Conservation (phyloP, 2,329 filamentous ascomycete species). For the Xylariomycetidae sp. region DNA sequence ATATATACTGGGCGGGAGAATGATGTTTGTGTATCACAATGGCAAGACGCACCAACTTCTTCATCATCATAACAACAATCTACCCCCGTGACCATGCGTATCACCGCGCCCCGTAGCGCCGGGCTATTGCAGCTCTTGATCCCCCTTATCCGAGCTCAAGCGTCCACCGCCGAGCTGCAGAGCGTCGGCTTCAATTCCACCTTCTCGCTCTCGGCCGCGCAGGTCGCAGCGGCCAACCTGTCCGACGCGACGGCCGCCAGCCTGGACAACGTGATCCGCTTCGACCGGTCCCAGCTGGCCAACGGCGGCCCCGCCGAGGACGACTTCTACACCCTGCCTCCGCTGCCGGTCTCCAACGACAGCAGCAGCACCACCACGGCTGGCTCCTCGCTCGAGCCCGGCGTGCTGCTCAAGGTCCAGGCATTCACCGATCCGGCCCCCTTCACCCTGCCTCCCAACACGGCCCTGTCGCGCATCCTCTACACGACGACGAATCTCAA, state of each 20-base stretch:
- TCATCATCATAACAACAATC: too few species aligned
- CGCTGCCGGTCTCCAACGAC: slow-evolving; percentile 10
- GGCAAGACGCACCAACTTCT: too few species aligned
- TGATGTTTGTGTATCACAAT: too few species aligned
- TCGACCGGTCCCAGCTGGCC: slow-evolving; percentile 28
- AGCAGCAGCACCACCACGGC: too few species aligned
- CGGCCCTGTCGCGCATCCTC: slow-evolving; percentile 43
- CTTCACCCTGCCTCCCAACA: too few species aligned
- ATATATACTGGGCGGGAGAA: too few species aligned
- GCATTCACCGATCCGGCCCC: slow-evolving; percentile 29
- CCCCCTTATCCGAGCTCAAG: slow-evolving; percentile 1
- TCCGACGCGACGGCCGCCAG: slow-evolving; percentile 10
- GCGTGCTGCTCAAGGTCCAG: slow-evolving; percentile 36
- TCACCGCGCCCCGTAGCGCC: too few species aligned
- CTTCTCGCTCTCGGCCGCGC: slow-evolving; percentile 20
- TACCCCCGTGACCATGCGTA: too few species aligned
- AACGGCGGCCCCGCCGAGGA: slow-evolving; percentile 28
- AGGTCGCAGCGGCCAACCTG: slow-evolving; percentile 20
- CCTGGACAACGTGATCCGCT: slow-evolving; percentile 20
- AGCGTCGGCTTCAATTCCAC: slow-evolving; percentile 24
- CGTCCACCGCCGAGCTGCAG: slow-evolving; percentile 6
- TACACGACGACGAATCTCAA: slow-evolving; percentile 43
- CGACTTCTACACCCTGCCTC: slow-evolving; percentile 34
- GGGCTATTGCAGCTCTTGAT: too few species aligned
- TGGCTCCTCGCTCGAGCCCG: slow-evolving; percentile 25